Conservation (phyloP, 352 stramenopile genomes). For the Aphanomyces invadans region DNA sequence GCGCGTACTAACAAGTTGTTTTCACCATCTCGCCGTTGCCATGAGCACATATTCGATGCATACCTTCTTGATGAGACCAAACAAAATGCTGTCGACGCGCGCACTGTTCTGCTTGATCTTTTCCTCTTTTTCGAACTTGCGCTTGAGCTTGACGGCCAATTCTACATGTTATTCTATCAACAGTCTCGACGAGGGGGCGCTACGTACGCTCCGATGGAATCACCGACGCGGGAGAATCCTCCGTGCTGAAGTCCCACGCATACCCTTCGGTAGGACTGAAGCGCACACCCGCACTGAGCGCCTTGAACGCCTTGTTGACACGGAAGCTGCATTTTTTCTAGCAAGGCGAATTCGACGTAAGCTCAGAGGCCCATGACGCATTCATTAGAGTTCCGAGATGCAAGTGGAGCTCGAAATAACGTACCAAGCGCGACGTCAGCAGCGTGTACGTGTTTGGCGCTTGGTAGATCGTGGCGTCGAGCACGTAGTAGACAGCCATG, state of each 20-base stretch:
- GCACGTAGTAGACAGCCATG: conserved; percentile 83
- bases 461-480: conserved; percentile 82
- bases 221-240: conserved; percentile 75
- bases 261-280: conserved; percentile 83
- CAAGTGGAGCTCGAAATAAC: too few relatives aligned
- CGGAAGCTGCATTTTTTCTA: conserved; percentile 85
- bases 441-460: conserved; percentile 84
- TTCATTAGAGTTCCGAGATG: too few relatives aligned
- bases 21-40: too few relatives aligned
- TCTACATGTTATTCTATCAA: conserved; percentile 36
- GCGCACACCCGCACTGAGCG: conserved; percentile 59
- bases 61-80: conserved; percentile 77
- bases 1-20: too few relatives aligned
- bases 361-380: too few relatives aligned
- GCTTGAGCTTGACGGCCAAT: conserved; percentile 78
- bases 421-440: conserved; percentile 76
- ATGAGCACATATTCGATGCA: neutral
- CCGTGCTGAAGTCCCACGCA: conserved; percentile 81
- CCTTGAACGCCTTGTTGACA: conserved; percentile 77
- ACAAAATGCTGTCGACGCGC: conserved; percentile 70
- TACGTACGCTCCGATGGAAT: conserved; percentile 78
- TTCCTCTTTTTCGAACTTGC: conserved; percentile 82
- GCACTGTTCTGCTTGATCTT: conserved; percentile 80
- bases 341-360: too few relatives aligned
- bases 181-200: too few relatives aligned